phyloP scores from a whole-genome alignment of 2,329 filamentous ascomycete species.

The Microthyrium microscopicum region DNA sequence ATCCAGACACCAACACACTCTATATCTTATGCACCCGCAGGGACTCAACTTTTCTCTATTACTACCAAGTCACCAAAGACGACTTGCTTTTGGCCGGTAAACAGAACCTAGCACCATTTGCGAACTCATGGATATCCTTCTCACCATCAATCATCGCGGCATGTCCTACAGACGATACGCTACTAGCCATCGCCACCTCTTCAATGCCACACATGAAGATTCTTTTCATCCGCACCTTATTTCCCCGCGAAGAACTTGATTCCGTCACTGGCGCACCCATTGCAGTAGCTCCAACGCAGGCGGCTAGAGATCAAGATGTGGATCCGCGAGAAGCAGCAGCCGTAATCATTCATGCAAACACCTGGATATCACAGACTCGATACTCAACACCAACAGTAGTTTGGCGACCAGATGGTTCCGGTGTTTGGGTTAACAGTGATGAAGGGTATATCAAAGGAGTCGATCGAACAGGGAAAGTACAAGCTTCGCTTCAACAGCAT shows the following conservation, averaged over 20 bases:
- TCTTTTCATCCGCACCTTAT: conserved; percentile 39
- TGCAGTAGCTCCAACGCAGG: neutral
- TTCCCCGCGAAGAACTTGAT: conserved; percentile 23
- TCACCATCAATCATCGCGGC: conserved; percentile 41
- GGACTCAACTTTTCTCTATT: conserved; percentile 43
- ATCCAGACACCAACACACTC: conserved; percentile 29
- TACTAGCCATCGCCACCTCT: conserved; percentile 44
- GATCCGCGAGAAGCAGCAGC: conserved; percentile 42
- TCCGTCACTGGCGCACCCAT: conserved; percentile 6
- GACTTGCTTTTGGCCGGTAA: conserved; percentile 28
- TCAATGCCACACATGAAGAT: conserved; percentile 46
- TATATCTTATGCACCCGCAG: conserved; percentile 37
- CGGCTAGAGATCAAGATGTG: no score
- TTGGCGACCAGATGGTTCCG: conserved; percentile 45
- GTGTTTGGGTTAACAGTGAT: conserved; percentile 48
- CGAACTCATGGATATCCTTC: conserved; percentile 47
- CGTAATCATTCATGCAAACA: conserved; percentile 42
- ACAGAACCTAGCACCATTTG: conserved; percentile 45
- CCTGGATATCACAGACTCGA: conserved; percentile 44
- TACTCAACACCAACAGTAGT: conserved; percentile 46
- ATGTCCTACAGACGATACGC: conserved; percentile 35
- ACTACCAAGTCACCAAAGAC: conserved; percentile 26
- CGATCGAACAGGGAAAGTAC: conserved; percentile 42
- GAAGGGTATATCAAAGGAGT: conserved; percentile 45
- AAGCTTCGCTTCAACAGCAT: conserved; percentile 35